phyloP scores from a whole-genome alignment of 345 rosid genomes.

The Salix koriyanagi region DNA sequence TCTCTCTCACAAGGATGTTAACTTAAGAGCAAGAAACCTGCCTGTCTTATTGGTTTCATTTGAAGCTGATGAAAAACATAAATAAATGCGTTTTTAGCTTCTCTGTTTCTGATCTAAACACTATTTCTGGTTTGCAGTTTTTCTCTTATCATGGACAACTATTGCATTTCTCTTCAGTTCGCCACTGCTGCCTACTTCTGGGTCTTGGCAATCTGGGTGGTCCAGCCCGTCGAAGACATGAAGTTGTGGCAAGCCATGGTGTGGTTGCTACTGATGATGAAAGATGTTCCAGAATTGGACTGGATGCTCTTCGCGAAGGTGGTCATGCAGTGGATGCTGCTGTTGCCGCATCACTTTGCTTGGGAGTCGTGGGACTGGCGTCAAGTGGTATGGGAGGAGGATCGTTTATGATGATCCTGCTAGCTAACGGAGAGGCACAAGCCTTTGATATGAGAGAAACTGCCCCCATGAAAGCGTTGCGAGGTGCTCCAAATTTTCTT shows the following conservation, averaged over 20 bases:
- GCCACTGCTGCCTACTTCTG: too few species aligned
- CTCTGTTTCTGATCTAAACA: too few species aligned
- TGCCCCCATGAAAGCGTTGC: conserved; percentile 54
- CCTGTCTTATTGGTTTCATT: too few species aligned
- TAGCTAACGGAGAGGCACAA: conserved; percentile 27
- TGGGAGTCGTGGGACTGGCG: conserved; percentile 60
- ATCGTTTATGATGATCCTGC: conserved; percentile 42
- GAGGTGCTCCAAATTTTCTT: conserved; percentile 27
- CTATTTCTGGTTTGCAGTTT: too few species aligned
- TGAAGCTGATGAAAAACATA: too few species aligned
- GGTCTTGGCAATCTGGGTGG: too few species aligned
- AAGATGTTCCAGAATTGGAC: conserved; percentile 46
- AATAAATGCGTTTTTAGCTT: too few species aligned
- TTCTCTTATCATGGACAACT: too few species aligned
- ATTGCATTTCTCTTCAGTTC: too few species aligned
- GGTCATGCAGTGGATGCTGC: conserved; percentile 63
- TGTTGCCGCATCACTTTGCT: conserved; percentile 47
- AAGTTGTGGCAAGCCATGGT: conserved; percentile 28
- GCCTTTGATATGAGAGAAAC: conserved; percentile 59
- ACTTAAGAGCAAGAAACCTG: too few species aligned
- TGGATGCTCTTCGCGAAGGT: conserved; percentile 32
- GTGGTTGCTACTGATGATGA: conserved; percentile 57
- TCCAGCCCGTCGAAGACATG: background rate
- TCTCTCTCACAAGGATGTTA: too few species aligned
- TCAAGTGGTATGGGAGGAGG: conserved; percentile 69